A percentile compares a stretch with the other conserved stretches of the same genome.
These are phyloP conservation scores for Fusarium anguioides DNA, from an alignment of 2,329 filamentous ascomycete genomes.

Conservation along the genomic window DNA sequence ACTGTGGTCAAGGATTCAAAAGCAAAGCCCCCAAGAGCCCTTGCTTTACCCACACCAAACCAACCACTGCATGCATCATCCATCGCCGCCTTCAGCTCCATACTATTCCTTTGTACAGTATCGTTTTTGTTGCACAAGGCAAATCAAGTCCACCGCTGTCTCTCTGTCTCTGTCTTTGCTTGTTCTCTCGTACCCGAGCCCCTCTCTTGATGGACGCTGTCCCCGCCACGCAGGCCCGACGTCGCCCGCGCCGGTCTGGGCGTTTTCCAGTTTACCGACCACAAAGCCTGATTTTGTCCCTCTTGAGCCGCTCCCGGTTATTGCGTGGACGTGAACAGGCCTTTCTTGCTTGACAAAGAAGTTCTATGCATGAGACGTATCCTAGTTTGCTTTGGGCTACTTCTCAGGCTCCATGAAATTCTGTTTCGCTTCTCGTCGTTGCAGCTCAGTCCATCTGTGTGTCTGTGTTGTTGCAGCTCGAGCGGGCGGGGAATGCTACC, in stretches of 20 bases:
- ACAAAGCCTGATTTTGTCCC: not conserved
- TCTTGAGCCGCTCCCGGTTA: slow-evolving; percentile 1
- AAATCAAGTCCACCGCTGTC: slow-evolving; percentile 41
- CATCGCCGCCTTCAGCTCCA: slow-evolving; percentile 12
- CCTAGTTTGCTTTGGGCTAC: slow-evolving; percentile 8
- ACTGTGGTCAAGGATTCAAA: slow-evolving; percentile 13
- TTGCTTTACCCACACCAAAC: slow-evolving; percentile 14
- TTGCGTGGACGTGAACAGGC: slow-evolving; percentile 1
- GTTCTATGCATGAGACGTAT: slow-evolving; percentile 9
- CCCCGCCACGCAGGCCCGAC: slow-evolving; percentile 28
- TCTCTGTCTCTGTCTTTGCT: slow-evolving; percentile 31
- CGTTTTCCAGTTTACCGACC: slow-evolving; percentile 25
- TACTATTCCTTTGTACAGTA: too few relatives aligned
- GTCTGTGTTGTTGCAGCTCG: slow-evolving; percentile 23
- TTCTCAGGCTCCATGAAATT: slow-evolving; percentile 20
- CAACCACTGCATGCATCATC: slow-evolving; percentile 6
- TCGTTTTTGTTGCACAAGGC: slow-evolving; percentile 33
- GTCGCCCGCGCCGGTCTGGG: slow-evolving; percentile 14
- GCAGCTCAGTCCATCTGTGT: slow-evolving; percentile 9
- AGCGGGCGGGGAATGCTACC: slow-evolving; percentile 15
- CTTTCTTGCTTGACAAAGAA: slow-evolving; percentile 16
- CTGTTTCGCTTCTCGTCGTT: slow-evolving; percentile 13
- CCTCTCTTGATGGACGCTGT: slow-evolving; percentile 26
- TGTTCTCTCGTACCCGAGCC: slow-evolving; percentile 14
- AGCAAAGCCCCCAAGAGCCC: slow-evolving; percentile 9